Percentiles rank a stretch among this genome's conserved stretches.
phyloP scores from a whole-genome alignment of 371 early-diverging fungal species.

The Mortierella polycephala region DNA sequence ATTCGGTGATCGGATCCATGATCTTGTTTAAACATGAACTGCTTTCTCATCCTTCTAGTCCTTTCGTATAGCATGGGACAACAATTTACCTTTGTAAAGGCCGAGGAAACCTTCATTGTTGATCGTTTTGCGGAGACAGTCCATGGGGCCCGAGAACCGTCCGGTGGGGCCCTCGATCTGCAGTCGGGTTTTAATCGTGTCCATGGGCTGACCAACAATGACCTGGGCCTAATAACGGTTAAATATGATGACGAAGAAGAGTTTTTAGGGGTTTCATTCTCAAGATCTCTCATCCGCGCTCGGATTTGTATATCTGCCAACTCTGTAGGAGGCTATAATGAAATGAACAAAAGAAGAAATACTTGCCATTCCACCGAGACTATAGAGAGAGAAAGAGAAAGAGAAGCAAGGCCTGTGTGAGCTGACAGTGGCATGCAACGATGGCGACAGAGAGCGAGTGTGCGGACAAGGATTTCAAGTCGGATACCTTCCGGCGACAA shows the following conservation, averaged over 20 bases:
- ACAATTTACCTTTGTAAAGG: conserved; percentile 79
- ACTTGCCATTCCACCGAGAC: conserved; percentile 30
- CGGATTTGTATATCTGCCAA: neutral
- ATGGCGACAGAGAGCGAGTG: neutral
- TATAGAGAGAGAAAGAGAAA: conserved; percentile 1
- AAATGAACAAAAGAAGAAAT: neutral
- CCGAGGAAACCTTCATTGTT: conserved; percentile 75
- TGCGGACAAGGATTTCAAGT: neutral
- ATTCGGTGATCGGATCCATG: neutral
- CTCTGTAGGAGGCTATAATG: neutral
- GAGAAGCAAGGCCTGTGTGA: neutral
- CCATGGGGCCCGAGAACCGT: conserved; percentile 77
- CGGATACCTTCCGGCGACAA: conserved; percentile 66
- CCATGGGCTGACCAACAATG: conserved; percentile 72
- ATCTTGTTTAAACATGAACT: neutral
- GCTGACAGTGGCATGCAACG: neutral
- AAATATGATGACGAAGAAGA: neutral
- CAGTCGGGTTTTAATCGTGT: conserved; percentile 82
- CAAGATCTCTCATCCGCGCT: neutral
- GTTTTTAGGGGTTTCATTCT: neutral
- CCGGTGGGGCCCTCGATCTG: conserved; percentile 61
- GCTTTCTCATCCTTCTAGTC: neutral
- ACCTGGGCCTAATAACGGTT: conserved; percentile 59
- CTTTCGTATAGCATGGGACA: neutral
- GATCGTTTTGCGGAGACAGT: conserved; percentile 74